Evolutionary conservation across 2,329 filamentous ascomycete genomes (phyloP).

Genomic region (Colletotrichum destructivum): DNA sequence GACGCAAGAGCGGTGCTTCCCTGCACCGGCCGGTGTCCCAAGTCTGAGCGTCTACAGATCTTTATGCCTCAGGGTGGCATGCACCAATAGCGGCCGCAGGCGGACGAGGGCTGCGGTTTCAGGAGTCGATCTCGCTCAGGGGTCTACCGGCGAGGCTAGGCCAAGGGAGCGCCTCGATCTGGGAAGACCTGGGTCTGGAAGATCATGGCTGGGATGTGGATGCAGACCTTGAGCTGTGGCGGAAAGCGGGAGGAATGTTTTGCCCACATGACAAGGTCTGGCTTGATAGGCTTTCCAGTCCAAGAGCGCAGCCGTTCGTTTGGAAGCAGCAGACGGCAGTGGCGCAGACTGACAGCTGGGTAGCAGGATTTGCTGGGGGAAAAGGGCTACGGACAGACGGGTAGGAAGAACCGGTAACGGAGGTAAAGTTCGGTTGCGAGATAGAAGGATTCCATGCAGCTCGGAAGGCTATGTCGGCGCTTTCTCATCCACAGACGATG

Average conservation of each 20-base stretch:
- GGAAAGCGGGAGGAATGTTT: constrained; percentile 25
- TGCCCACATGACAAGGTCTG: constrained; percentile 26
- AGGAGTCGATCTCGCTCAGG: constrained; percentile 44
- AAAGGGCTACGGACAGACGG: constrained; percentile 15
- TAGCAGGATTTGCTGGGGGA: neutral
- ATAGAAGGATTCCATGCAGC: constrained; percentile 41
- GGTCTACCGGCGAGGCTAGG: constrained; percentile 38
- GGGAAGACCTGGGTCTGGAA: constrained; percentile 32
- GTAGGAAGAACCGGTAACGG: constrained; percentile 16
- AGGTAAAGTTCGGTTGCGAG: constrained; percentile 35
- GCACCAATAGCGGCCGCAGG: constrained; percentile 34
- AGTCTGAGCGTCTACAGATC: constrained; percentile 41
- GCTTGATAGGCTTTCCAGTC: constrained; percentile 24
- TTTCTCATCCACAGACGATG: constrained; percentile 33
- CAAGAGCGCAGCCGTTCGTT: constrained; percentile 32
- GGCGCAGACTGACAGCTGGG: constrained; percentile 20
- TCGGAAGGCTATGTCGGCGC: constrained; percentile 41
- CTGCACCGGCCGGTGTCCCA: constrained; percentile 35
- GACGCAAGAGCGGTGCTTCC: constrained; percentile 30
- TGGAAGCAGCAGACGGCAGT: constrained; percentile 23
- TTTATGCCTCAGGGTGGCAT: constrained; percentile 42
- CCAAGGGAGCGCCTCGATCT: constrained; percentile 29
- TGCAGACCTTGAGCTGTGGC: constrained; percentile 17
- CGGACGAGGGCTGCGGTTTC: constrained; percentile 42
- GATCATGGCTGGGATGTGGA: constrained; percentile 29